Conservation (phyloP, 164 flowering plant genomes). For the Sextonia rubra region DNA sequence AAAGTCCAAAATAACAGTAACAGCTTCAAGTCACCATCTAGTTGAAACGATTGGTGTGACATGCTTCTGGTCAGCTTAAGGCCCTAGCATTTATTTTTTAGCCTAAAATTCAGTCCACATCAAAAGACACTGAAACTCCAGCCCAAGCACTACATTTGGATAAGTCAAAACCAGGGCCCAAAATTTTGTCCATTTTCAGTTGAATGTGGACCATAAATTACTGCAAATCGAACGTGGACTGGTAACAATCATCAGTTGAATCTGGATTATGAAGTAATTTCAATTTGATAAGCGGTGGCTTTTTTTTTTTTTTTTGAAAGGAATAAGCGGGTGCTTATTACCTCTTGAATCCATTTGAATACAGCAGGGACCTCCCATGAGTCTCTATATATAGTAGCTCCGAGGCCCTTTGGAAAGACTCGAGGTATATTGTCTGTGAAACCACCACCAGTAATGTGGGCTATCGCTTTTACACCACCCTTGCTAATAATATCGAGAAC, state of each 20-base stretch:
- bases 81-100: background rate
- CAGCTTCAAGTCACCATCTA: background rate
- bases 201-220: too few species aligned
- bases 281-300: background rate
- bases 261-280: background rate
- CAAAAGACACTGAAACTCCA: background rate
- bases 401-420: constrained; percentile 84
- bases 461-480: constrained; percentile 93
- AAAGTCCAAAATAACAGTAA: background rate
- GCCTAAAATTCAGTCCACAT: background rate
- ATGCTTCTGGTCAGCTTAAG: background rate
- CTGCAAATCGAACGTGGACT: background rate
- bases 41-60: background rate
- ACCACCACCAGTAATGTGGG: constrained; percentile 98
- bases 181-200: background rate
- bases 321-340: constrained; percentile 9
- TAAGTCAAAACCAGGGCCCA: background rate
- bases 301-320: too few species aligned
- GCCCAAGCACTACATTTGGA: background rate
- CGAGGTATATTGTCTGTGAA: constrained; percentile 96
- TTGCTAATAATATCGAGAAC: constrained; percentile 75
- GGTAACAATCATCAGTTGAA: background rate
- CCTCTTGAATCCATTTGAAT: constrained; percentile 98
- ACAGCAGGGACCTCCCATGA: constrained; percentile 80
- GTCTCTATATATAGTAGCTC: constrained; percentile 56